Base-by-base conservation (phyloP, 176 grass and related monocot species). In the Pontederia paniculata region DNA sequence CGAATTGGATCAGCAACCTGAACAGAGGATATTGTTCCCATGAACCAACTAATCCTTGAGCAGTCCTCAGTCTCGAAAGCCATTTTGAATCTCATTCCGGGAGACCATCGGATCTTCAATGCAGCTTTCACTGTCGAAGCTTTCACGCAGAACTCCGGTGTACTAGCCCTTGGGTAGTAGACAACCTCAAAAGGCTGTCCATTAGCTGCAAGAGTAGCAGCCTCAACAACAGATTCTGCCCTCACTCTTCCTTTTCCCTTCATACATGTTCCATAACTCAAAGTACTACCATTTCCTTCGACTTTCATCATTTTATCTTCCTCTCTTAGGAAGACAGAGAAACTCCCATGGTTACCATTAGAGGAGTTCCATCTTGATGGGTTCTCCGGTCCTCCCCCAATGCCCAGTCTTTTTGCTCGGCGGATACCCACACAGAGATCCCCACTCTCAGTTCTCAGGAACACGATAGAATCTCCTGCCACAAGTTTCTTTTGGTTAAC, bases 11-110 rank as follows among this genome's bases (percentile, higher is more conserved):
- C 90, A 9, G 79, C 74, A 48, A 78, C 17, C 22, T 76, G 63
- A 70, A 81, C 56, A n/a, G 58, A 76, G 68, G 86, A 76, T 55
- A 96, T 22, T 45, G 79, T 81, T 52, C 90, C 90, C 90, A 86
- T 84, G 79, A 96, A 89, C 90, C 90, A 96, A 73, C 90, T 96
- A 64, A 96, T 89, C 78, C 90, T 65, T n/a, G 85, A 89, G 21
- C 74, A 74, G 66, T 96, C 90, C 77, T 89, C 85, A 4, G 90
- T 89, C 70, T 96, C 90, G 73, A 96, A 96, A 44, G 90, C 79
- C 90, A 96, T 96, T 69, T 89, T 96, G 67, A 96, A 96, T 20
- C 90, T 78, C 82, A 81, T 83, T 28, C 85, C 82, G 0, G 76
- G 71, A 43, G 70, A 75, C 90, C 90, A 96, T 20, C 66, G 73